These are phyloP conservation scores for Cucumis hystrix DNA, from an alignment of 306 rosid genomes.

Conservation along the genomic window DNA sequence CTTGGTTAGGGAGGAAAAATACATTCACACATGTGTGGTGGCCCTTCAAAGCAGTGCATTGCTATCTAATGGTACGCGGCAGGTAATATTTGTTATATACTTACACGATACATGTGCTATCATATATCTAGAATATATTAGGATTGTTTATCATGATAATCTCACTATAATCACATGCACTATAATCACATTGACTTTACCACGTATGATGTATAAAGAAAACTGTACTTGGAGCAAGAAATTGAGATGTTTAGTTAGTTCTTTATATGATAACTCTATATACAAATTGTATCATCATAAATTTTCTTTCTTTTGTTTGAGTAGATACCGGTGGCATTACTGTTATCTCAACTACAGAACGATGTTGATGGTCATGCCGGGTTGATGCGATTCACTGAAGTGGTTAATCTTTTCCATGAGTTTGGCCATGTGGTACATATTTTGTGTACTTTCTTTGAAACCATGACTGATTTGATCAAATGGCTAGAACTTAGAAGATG, in stretches of 20 bases:
- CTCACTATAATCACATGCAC: neutral
- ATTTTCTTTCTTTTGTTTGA: slow-evolving; percentile 6
- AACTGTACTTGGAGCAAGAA: neutral
- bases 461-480: neutral
- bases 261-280: neutral
- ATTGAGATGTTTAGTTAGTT: neutral
- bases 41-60: slow-evolving; percentile 85
- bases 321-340: slow-evolving; percentile 71
- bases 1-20: slow-evolving; percentile 71
- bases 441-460: neutral
- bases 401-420: slow-evolving; percentile 84
- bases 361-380: slow-evolving; percentile 42
- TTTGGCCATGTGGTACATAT: slow-evolving; percentile 93
- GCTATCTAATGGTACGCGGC: slow-evolving; percentile 36
- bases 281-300: neutral
- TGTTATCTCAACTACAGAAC: slow-evolving; percentile 61
- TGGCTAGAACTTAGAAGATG: neutral
- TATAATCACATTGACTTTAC: neutral
- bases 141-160: neutral
- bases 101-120: neutral
- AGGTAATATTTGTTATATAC: slow-evolving; percentile 30
- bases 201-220: neutral
- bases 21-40: slow-evolving; percentile 69
- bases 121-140: neutral
- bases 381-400: slow-evolving; percentile 80